Evolutionary conservation across 306 rosid species (phyloP), one percentile per base, ranked within the genome.

Genomic region (Quercus parvula): DNA sequence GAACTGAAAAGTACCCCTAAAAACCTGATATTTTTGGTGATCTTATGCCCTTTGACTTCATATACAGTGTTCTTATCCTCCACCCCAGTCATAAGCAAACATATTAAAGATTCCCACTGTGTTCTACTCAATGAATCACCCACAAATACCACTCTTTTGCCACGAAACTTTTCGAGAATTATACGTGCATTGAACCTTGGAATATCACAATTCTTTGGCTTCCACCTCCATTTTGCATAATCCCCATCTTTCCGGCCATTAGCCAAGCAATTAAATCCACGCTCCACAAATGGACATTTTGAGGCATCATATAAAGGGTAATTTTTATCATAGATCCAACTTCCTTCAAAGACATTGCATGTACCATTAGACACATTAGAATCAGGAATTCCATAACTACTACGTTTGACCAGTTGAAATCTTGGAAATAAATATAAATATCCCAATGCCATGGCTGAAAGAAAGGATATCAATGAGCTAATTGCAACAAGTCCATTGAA

Each of bases 41-140:
- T 95, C 75, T 81, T 78, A 20, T 84, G 82, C 77, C 95, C 94
- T 70, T 88, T 91, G 78, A 91, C 82, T 81, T 95, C 98, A 75
- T 87, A 91, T 19, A 95, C 97, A 81, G 91, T 91, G 63, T 64
- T 86, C 87, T 86, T 91, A 76, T 93, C 75, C 68, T 95, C 91
- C 83, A 95, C 92, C 35, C 96, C 99, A 8, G 90, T 85, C 99
- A 90, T 87, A 13, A 95, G 87, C 88, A 95, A 75, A 78, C 98
- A 91, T 66, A 92, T 83, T 77, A 90, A 84, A 67, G 99, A 95
- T 84, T 93, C 99, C 99, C 98, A 93, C 67, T 95, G 99, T 3
- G 99, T 89, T 84, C 99, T 86, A 74, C 97, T 88, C 89, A 95
- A 77, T 6, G 97, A 95, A 79, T 95, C 99, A 0, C 99, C 99